A percentile compares a stretch with the other conserved stretches of the same genome.
phyloP scores from a whole-genome alignment of 2,329 filamentous ascomycete species.

The Acephala macrosclerotiorum region DNA sequence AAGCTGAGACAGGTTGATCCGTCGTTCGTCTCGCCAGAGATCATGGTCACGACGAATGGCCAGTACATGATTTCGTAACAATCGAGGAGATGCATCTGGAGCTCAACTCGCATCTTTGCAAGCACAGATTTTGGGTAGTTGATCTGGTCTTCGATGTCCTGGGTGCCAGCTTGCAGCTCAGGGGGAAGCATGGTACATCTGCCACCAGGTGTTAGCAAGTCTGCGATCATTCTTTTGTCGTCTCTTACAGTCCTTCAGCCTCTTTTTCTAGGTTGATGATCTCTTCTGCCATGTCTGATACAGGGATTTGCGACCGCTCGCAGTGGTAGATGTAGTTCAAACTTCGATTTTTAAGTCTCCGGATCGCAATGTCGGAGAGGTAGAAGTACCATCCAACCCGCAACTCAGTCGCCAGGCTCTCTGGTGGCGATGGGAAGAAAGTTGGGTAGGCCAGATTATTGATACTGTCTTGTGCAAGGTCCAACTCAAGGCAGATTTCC shows the following conservation, averaged over 20 bases:
- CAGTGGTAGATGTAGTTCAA: constrained; percentile 9
- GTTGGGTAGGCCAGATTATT: constrained; percentile 4
- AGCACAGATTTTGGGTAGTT: not conserved
- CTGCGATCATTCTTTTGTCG: not conserved
- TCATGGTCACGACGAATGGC: constrained; percentile 45
- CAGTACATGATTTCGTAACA: constrained; percentile 50
- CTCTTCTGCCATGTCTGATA: not conserved
- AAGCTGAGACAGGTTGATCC: constrained; percentile 18
- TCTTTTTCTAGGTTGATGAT: constrained; percentile 2
- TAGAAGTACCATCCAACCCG: constrained; percentile 9
- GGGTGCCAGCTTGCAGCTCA: not conserved
- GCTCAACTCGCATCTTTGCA: constrained; percentile 7
- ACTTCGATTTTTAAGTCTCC: constrained; percentile 1
- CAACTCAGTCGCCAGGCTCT: not conserved
- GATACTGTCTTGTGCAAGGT: constrained; percentile 6
- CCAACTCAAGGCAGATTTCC: constrained; percentile 4
- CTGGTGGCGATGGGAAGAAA: constrained; percentile 9
- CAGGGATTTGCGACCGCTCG: not conserved
- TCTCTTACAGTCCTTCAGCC: not conserved
- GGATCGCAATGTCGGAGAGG: constrained; percentile 2
- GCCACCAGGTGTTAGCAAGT: not conserved
- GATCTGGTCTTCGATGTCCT: not conserved
- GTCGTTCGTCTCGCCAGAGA: constrained; percentile 37
- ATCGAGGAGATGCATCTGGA: constrained; percentile 45
- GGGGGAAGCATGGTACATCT: constrained; percentile 8